Percentiles rank a stretch among this genome's conserved stretches.
phyloP scores from a whole-genome alignment of 371 early-diverging fungal genomes.

The Mortierella sp. region DNA sequence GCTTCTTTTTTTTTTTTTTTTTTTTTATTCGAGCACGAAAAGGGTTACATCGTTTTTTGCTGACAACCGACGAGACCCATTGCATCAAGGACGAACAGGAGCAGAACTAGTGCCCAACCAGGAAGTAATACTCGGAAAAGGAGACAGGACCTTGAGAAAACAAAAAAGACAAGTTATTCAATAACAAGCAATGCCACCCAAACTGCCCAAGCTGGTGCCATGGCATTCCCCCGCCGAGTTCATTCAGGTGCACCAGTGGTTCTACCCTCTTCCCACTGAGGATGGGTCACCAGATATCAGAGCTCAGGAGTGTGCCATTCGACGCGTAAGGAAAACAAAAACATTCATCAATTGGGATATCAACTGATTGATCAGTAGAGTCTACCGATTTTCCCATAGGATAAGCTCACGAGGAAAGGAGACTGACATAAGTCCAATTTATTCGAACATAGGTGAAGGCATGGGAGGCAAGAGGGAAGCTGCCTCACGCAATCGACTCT shows the following conservation, averaged over 20 bases:
- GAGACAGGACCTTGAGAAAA: background rate
- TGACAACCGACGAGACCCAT: background rate
- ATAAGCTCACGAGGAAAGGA: too few species aligned
- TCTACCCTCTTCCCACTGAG: conserved; percentile 35
- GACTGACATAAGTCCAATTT: background rate
- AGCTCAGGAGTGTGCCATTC: conserved; percentile 52
- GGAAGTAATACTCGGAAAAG: background rate
- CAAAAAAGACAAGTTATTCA: background rate
- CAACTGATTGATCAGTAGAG: background rate
- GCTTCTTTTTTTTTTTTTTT: conserved; percentile 5
- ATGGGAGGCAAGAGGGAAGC: conserved; percentile 71
- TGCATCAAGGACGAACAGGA: background rate
- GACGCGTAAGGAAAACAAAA: conserved; percentile 37
- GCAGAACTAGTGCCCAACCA: background rate
- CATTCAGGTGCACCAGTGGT: conserved; percentile 53
- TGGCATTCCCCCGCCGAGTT: conserved; percentile 58
- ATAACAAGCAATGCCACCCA: conserved; percentile 36
- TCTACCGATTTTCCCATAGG: too few species aligned
- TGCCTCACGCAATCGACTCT: conserved; percentile 72
- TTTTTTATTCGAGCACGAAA: background rate
- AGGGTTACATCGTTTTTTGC: background rate
- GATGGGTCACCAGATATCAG: conserved; percentile 46
- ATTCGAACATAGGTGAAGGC: conserved; percentile 66
- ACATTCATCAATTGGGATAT: background rate
- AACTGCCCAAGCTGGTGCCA: conserved; percentile 54